phyloP scores from a whole-genome alignment of 768 basidiomycete species.

The Auricularia sp. region DNA sequence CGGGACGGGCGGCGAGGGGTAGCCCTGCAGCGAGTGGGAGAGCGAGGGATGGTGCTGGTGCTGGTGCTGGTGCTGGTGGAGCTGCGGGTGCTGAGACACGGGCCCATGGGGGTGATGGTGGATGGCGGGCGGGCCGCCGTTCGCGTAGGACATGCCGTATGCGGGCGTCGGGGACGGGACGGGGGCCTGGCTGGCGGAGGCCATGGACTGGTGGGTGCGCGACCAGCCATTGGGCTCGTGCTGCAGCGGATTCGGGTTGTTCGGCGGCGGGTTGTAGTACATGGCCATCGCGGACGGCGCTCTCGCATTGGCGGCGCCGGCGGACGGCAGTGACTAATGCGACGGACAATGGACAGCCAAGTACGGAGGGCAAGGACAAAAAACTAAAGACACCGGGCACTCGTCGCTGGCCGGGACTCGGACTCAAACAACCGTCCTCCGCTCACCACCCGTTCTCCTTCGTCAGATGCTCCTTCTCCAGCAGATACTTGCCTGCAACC shows the following conservation, averaged over 20 bases:
- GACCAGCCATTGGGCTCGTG: conserved; percentile 71
- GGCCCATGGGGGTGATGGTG: conserved; percentile 52
- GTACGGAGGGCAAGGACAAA: neutral
- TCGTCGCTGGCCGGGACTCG: too few relatives aligned
- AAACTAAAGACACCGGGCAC: neutral
- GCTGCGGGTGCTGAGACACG: conserved; percentile 38
- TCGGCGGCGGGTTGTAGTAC: conserved; percentile 5
- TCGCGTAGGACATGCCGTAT: conserved; percentile 59
- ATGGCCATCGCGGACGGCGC: conserved; percentile 1
- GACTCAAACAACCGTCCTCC: neutral
- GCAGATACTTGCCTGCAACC: conserved; percentile 62
- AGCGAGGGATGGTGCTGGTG: conserved; percentile 77
- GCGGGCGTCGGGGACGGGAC: conserved; percentile 64
- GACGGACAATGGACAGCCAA: too few relatives aligned
- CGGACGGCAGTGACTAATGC: neutral
- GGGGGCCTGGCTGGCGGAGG: conserved; percentile 32
- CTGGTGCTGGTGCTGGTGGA: conserved; percentile 53
- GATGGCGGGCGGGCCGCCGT: conserved; percentile 41
- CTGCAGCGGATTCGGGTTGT: conserved; percentile 21
- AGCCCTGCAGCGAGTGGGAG: conserved; percentile 36
- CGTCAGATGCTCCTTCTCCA: conserved; percentile 68
- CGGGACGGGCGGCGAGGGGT: conserved; percentile 67
- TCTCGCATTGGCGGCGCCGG: neutral
- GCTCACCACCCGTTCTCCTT: conserved; percentile 68
- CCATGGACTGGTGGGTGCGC: conserved; percentile 45